Evolutionary conservation across 495 filamentous ascomycete genomes (phyloP).

Genomic region (Penicillium goetzii): DNA sequence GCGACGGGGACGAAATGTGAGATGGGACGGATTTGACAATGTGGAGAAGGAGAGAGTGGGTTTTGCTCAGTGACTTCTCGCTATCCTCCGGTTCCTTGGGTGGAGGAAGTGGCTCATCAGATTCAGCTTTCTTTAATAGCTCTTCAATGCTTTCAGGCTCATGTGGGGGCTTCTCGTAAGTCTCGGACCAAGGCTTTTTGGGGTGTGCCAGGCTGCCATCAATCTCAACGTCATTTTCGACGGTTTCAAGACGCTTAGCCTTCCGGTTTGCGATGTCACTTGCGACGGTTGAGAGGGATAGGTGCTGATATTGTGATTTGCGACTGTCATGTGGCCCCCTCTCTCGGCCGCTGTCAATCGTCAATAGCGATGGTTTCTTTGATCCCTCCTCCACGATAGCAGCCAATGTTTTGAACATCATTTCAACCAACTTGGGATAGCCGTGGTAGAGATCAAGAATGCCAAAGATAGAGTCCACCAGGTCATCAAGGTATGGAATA

Average conservation of each 20-base stretch:
- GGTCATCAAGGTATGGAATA: slow-evolving; percentile 88
- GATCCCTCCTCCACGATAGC: slow-evolving; percentile 82
- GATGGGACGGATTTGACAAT: slow-evolving; percentile 76
- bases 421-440: slow-evolving; percentile 82
- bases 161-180: slow-evolving; percentile 31
- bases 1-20: slow-evolving; percentile 82
- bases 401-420: slow-evolving; percentile 79
- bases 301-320: slow-evolving; percentile 43
- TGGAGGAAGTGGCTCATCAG: slow-evolving; percentile 44
- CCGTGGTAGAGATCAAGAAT: slow-evolving; percentile 93
- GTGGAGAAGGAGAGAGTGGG: slow-evolving; percentile 64
- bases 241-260: slow-evolving; percentile 38
- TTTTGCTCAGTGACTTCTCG: slow-evolving; percentile 56
- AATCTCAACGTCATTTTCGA: slow-evolving; percentile 38
- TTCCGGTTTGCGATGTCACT: slow-evolving; percentile 41
- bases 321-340: slow-evolving; percentile 36
- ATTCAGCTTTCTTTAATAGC: slow-evolving; percentile 38
- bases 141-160: slow-evolving; percentile 39
- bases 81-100: slow-evolving; percentile 56
- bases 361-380: slow-evolving; percentile 60
- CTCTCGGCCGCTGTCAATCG: slow-evolving; percentile 46
- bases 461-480: slow-evolving; percentile 85
- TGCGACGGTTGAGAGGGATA: slow-evolving; percentile 44
- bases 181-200: slow-evolving; percentile 43
- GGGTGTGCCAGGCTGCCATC: slow-evolving; percentile 41